phyloP scores from a whole-genome alignment of 176 grass and related monocot species.

The Juncus effusus region DNA sequence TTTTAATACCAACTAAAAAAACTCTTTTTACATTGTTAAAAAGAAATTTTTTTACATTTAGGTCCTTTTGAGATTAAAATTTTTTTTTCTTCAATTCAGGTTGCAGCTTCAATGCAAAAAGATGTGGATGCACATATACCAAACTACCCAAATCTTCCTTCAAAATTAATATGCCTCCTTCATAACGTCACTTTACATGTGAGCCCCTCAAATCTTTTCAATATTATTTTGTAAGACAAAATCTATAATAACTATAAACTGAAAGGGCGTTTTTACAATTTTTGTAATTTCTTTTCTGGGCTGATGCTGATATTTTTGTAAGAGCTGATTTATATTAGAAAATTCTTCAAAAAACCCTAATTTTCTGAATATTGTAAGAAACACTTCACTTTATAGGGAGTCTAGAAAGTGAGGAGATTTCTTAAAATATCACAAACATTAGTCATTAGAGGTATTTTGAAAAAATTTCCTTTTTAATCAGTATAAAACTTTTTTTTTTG shows the following conservation, averaged over 20 bases:
- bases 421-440: too few species aligned
- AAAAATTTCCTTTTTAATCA: too few species aligned
- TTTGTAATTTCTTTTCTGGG: constrained; percentile 25
- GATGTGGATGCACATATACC: constrained; percentile 60
- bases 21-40: too few species aligned
- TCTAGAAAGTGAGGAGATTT: too few species aligned
- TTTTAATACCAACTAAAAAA: too few species aligned
- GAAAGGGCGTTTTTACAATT: constrained; percentile 9
- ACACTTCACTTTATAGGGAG: too few species aligned
- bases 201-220: constrained; percentile 5
- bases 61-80: background rate
- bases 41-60: background rate
- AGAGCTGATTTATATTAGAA: too few species aligned
- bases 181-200: constrained; percentile 70
- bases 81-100: constrained; percentile 23
- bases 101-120: constrained; percentile 69
- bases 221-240: background rate
- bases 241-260: constrained; percentile 7
- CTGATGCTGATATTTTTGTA: constrained; percentile 46
- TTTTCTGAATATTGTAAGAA: too few species aligned
- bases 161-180: constrained; percentile 59
- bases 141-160: constrained; percentile 60
- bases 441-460: too few species aligned
- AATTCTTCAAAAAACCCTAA: too few species aligned
- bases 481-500: too few species aligned